Conservation (phyloP, 495 filamentous ascomycete genomes). For the Tuber aestivum region DNA sequence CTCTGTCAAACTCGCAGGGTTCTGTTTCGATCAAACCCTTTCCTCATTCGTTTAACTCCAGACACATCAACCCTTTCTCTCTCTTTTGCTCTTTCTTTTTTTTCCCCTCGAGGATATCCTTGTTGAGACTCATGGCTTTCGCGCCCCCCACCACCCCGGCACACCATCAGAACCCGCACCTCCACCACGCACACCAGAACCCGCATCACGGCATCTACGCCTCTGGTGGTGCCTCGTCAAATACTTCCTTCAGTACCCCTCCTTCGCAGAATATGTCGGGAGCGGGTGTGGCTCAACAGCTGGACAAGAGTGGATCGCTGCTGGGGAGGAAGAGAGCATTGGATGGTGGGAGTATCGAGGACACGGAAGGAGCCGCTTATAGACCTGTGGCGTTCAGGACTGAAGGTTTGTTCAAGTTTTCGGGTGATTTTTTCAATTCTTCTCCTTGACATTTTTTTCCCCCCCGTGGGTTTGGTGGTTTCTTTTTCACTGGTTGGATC, state of each 20-base stretch:
- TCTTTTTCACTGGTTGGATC: constrained; percentile 11
- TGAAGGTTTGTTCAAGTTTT: constrained; percentile 41
- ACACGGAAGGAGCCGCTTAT: constrained; percentile 30
- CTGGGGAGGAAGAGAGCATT: constrained; percentile 33
- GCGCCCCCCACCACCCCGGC: constrained; percentile 18
- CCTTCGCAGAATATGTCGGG: constrained; percentile 11
- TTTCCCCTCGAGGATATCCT: neutral
- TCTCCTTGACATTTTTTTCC: neutral
- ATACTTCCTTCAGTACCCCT: constrained; percentile 19
- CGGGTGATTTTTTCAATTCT: constrained; percentile 36
- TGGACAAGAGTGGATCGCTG: constrained; percentile 18
- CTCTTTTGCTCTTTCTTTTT: constrained; percentile 6
- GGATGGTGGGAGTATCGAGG: constrained; percentile 29
- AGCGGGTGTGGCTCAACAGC: constrained; percentile 13
- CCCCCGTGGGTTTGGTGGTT: constrained; percentile 1
- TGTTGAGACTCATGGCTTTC: constrained; percentile 32
- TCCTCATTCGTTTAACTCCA: constrained; percentile 9
- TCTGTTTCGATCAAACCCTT: constrained; percentile 7
- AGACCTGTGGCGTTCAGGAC: constrained; percentile 40
- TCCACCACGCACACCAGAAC: neutral
- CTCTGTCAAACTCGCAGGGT: neutral
- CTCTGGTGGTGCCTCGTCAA: constrained; percentile 18
- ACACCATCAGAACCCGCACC: constrained; percentile 14
- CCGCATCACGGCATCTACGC: constrained; percentile 16
- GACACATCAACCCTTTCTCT: constrained; percentile 3